Percentiles rank a stretch among this genome's conserved stretches.
Evolutionary conservation across 148 eudicot species (phyloP).

Genomic region (Rhododendron griersonianum): DNA sequence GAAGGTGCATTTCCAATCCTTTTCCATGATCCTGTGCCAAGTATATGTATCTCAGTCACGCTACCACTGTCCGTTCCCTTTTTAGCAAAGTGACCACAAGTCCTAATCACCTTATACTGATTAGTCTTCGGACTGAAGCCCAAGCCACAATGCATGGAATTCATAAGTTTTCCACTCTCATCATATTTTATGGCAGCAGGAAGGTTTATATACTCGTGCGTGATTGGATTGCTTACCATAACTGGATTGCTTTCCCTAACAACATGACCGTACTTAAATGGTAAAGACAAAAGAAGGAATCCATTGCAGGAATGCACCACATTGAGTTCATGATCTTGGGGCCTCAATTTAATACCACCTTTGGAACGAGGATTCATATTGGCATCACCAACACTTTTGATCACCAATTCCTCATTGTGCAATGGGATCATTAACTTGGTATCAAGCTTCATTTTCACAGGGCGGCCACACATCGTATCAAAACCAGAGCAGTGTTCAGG

Average conservation of each 20-base stretch:
- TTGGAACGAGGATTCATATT: background rate
- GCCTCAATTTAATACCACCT: background rate
- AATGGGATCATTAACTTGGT: background rate
- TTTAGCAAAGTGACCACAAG: background rate
- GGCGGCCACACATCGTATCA: background rate
- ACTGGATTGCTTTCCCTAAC: slow-evolving; percentile 2
- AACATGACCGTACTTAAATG: background rate
- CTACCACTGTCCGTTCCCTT: background rate
- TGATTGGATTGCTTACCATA: background rate
- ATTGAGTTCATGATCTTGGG: background rate
- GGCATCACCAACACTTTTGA: no score
- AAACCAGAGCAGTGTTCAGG: no score
- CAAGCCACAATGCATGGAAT: background rate
- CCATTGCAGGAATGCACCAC: slow-evolving; percentile 9
- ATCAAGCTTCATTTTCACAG: background rate
- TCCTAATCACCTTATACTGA: slow-evolving; percentile 9
- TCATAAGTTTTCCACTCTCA: background rate
- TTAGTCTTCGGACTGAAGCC: slow-evolving; percentile 3
- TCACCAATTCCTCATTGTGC: background rate
- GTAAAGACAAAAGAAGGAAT: slow-evolving; percentile 5
- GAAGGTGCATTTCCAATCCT: background rate
- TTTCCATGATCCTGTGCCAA: slow-evolving; percentile 14
- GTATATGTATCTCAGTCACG: background rate
- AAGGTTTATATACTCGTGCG: slow-evolving; percentile 9
- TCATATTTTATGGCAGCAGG: background rate